Percentiles rank a stretch among this genome's conserved stretches.
These are phyloP conservation scores for Puccinellia tenuiflora DNA, from an alignment of 176 grass and related monocot species.

Conservation along the genomic window DNA sequence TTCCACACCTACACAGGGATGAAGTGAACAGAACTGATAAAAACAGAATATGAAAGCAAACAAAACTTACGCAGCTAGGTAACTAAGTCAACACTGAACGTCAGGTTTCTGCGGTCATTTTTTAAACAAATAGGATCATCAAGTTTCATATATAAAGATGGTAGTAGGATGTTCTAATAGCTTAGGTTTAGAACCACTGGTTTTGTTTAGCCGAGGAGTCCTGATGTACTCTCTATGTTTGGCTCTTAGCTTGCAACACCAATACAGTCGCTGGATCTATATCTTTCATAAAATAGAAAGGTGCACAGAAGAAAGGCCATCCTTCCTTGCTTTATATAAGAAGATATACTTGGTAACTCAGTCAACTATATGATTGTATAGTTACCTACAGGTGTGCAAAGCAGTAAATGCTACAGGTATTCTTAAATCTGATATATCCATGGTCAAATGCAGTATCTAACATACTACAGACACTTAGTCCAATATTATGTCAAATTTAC, in stretches of 20 bases:
- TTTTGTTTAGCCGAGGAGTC: neutral
- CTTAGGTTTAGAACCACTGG: neutral
- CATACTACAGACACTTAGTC: neutral
- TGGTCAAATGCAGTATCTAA: neutral
- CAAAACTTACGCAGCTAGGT: constrained; percentile 19
- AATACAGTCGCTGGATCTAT: neutral
- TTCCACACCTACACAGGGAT: constrained; percentile 65
- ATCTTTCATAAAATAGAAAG: constrained; percentile 8
- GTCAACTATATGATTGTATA: neutral
- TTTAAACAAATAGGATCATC: neutral
- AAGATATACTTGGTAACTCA: neutral
- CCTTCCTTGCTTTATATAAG: neutral
- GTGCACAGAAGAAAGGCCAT: neutral
- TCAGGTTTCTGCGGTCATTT: neutral
- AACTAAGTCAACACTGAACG: neutral
- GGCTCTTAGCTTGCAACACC: neutral
- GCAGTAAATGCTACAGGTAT: neutral
- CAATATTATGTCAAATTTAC: neutral
- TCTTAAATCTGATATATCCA: neutral
- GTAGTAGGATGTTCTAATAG: neutral
- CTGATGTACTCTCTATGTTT: neutral
- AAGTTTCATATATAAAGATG: neutral
- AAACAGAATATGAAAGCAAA: constrained; percentile 11
- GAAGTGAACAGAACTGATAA: constrained; percentile 27
- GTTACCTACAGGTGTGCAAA: neutral